These are phyloP conservation scores for Epithemia pelagica DNA, from an alignment of 108 stramenopile genomes.

Conservation along the genomic window DNA sequence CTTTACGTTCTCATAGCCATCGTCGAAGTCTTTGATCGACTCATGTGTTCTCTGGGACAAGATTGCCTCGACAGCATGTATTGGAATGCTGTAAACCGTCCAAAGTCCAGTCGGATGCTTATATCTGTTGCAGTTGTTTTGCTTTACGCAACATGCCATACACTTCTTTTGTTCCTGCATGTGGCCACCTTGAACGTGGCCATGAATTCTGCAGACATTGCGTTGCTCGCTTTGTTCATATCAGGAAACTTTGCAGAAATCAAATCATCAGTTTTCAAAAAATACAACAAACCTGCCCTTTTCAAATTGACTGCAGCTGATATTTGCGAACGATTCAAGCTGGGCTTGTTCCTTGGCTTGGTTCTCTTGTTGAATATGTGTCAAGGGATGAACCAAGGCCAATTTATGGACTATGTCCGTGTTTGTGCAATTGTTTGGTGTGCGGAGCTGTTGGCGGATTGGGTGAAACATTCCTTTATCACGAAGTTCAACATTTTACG, in stretches of 20 bases:
- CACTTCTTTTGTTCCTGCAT: constrained; percentile 68
- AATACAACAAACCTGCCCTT: constrained; percentile 92
- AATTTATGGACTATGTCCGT: constrained; percentile 54
- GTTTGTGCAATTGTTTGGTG: constrained; percentile 76
- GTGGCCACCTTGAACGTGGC: constrained; percentile 87
- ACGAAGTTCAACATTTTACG: constrained; percentile 95
- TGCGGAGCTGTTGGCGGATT: constrained; percentile 88
- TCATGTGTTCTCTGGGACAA: constrained; percentile 92
- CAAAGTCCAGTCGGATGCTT: constrained; percentile 57
- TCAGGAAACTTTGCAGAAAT: constrained; percentile 98
- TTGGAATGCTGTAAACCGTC: constrained; percentile 82
- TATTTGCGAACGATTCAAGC: constrained; percentile 84
- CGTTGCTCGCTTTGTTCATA: constrained; percentile 81
- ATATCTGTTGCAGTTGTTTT: constrained; percentile 67
- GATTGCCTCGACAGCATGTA: constrained; percentile 94
- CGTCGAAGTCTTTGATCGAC: constrained; percentile 93
- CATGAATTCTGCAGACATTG: constrained; percentile 82
- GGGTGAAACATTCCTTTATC: constrained; percentile 96
- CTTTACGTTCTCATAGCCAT: constrained; percentile 96
- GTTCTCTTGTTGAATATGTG: constrained; percentile 70
- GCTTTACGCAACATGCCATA: constrained; percentile 68
- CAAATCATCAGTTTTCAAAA: constrained; percentile 97
- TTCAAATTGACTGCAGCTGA: constrained; percentile 93
- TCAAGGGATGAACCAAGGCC: constrained; percentile 63
- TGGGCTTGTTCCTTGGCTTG: constrained; percentile 69